Evolutionary conservation across 257 asterid genomes (phyloP), one percentile per base, ranked within the genome.

Genomic region (Petunia secreta): DNA sequence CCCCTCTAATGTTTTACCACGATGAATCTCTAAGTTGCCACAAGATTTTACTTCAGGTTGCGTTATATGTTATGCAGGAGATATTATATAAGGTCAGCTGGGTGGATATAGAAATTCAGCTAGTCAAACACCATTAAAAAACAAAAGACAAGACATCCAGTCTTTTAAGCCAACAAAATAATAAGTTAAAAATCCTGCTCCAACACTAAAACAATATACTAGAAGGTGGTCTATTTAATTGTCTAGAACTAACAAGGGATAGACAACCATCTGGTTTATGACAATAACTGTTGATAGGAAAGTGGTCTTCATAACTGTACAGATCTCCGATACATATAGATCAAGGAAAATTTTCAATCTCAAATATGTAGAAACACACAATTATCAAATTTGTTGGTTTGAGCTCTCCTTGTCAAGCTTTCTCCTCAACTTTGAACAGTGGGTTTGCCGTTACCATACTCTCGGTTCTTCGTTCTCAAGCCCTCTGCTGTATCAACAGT

Each of bases 401-500:
- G 40, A 77, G 68, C 55, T 58, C 6, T 77, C 58, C 71, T 43
- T 59, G 41, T 58, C 44, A 4, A 41, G 58, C 10, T 59, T 46
- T 59, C 44, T 48, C 77, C 13, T 34, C 60, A 77, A 16, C 50
- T 41, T 36, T 14, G 36, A n/a, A 65, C 4, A 14, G 2, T 48
- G 57, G 66, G n/a, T 75, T 41, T 52, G 40, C 4, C 41, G 9
- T n/a, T 16, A 60, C 53, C 64, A 77, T 25, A 25, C 59, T 55
- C 77, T 2, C 58, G 74, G 38, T 69, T 63, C 36, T 16, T 52
- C 79, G 69, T 86, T 65, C 74, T 94, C 88, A 93, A 54, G 64
- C 87, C 25, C 81, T 63, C 2, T 85, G 89, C 34, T 77, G 87
- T 59, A 92, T 58, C 85, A 95, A 85, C 84, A 90, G 44, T 2